A percentile compares a stretch with the other conserved stretches of the same genome.
Conservation (phyloP, 1,284 basidiomycete species). For the Cystobasidium sp. region DNA sequence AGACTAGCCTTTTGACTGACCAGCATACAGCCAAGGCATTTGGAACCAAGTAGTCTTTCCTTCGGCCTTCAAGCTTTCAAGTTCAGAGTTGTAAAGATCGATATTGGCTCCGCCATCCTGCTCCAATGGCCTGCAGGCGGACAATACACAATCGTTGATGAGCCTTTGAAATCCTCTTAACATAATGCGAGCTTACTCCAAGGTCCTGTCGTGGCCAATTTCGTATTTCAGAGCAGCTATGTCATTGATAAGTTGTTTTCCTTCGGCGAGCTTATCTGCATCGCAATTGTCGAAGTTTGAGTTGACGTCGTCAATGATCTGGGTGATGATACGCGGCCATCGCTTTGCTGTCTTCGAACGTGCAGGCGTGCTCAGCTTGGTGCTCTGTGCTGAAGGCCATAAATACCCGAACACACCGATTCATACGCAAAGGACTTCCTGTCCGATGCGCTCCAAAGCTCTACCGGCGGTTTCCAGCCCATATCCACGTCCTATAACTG, state of each 20-base stretch:
- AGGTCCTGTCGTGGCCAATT: slow-evolving; percentile 76
- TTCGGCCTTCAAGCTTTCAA: slow-evolving; percentile 63
- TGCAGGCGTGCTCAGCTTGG: slow-evolving; percentile 42
- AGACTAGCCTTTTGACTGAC: slow-evolving; percentile 66
- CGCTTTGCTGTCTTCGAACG: slow-evolving; percentile 58
- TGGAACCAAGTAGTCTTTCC: slow-evolving; percentile 80
- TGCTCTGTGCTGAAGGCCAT: neutral
- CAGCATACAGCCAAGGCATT: slow-evolving; percentile 90
- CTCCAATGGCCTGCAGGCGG: slow-evolving; percentile 64
- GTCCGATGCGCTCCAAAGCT: slow-evolving; percentile 45
- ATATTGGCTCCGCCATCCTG: slow-evolving; percentile 73
- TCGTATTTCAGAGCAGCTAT: slow-evolving; percentile 78
- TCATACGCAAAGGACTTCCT: slow-evolving; percentile 42
- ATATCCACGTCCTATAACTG: neutral
- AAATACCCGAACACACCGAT: slow-evolving; percentile 12
- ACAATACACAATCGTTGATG: slow-evolving; percentile 1
- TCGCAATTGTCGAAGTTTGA: slow-evolving; percentile 63
- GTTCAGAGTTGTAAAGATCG: slow-evolving; percentile 73
- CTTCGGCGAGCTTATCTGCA: slow-evolving; percentile 64
- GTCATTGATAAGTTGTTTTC: slow-evolving; percentile 76
- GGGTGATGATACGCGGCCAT: slow-evolving; percentile 89
- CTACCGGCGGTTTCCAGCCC: slow-evolving; percentile 45
- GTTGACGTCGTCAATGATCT: slow-evolving; percentile 73
- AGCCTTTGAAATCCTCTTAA: too few species aligned
- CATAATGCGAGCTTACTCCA: slow-evolving; percentile 61